Conservation (phyloP, 2,329 filamentous ascomycete genomes). For the Furcasterigmium furcatum region DNA sequence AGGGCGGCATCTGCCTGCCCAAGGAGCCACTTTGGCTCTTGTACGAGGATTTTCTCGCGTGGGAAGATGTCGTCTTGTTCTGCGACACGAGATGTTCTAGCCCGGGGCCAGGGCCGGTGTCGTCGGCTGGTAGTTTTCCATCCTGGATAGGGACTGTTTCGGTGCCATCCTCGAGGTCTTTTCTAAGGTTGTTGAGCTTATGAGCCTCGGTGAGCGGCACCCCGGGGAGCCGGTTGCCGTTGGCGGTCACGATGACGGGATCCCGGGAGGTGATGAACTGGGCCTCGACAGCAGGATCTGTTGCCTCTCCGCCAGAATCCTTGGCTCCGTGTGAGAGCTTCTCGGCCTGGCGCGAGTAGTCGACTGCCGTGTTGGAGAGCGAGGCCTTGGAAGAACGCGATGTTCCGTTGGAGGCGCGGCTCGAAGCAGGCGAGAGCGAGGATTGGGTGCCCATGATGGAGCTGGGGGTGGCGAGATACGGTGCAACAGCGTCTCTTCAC, state of each 20-base stretch:
- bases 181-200: constrained; percentile 63
- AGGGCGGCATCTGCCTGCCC: constrained; percentile 52
- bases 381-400: constrained; percentile 14
- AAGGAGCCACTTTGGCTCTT: constrained; percentile 32
- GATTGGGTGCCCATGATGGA: no score
- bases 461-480: no score
- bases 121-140: neutral
- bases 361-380: constrained; percentile 40
- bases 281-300: constrained; percentile 55
- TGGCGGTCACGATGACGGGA: constrained; percentile 65
- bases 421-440: no score
- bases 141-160: constrained; percentile 19
- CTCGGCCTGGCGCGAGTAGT: constrained; percentile 60
- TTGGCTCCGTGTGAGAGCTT: constrained; percentile 39
- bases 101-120: constrained; percentile 19
- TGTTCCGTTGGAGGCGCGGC: constrained; percentile 1
- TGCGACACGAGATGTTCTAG: constrained; percentile 1
- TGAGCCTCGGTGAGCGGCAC: constrained; percentile 69
- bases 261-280: constrained; percentile 67
- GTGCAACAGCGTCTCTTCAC: no score
- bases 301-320: constrained; percentile 19
- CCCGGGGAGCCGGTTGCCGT: constrained; percentile 63
- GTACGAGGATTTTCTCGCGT: neutral
- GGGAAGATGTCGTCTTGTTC: neutral
- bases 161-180: constrained; percentile 34